Conservation (phyloP, 768 basidiomycete genomes). For the Daedaleopsis sinensis region DNA sequence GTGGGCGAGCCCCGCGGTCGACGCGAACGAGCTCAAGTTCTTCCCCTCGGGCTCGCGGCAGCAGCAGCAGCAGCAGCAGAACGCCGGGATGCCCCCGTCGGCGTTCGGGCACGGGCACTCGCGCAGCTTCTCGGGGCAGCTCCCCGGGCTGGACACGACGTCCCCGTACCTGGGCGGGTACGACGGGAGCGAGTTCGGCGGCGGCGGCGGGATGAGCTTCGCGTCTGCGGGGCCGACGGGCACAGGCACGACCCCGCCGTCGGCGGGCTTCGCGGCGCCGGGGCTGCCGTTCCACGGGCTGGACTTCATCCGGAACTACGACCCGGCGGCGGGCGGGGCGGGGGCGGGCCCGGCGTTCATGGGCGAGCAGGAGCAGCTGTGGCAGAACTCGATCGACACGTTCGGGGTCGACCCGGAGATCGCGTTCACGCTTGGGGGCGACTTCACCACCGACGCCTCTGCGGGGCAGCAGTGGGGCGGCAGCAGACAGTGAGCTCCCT, state of each 20-base stretch:
- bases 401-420: slow-evolving; percentile 81
- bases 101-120: slow-evolving; percentile 17
- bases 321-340: slow-evolving; percentile 37
- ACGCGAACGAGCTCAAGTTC: slow-evolving; percentile 26
- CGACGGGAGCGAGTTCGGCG: slow-evolving; percentile 12
- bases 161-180: slow-evolving; percentile 10
- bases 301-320: slow-evolving; percentile 82
- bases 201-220: slow-evolving; percentile 5
- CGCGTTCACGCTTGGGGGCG: slow-evolving; percentile 60
- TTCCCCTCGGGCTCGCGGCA: slow-evolving; percentile 26
- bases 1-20: slow-evolving; percentile 24
- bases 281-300: slow-evolving; percentile 85
- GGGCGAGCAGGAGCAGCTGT: slow-evolving; percentile 45
- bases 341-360: slow-evolving; percentile 4
- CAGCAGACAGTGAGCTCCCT: slow-evolving; percentile 7
- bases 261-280: slow-evolving; percentile 57
- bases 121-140: slow-evolving; percentile 14
- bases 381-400: slow-evolving; percentile 65
- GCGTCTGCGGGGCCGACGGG: slow-evolving; percentile 1
- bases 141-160: slow-evolving; percentile 13
- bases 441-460: slow-evolving; percentile 23
- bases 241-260: slow-evolving; percentile 25
- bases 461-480: slow-evolving; percentile 13
- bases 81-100: not conserved
- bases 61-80: slow-evolving; percentile 2